These are phyloP conservation scores for Immersiporthe knoxdaviesiana DNA, from an alignment of 2,329 filamentous ascomycete species.

Conservation along the genomic window DNA sequence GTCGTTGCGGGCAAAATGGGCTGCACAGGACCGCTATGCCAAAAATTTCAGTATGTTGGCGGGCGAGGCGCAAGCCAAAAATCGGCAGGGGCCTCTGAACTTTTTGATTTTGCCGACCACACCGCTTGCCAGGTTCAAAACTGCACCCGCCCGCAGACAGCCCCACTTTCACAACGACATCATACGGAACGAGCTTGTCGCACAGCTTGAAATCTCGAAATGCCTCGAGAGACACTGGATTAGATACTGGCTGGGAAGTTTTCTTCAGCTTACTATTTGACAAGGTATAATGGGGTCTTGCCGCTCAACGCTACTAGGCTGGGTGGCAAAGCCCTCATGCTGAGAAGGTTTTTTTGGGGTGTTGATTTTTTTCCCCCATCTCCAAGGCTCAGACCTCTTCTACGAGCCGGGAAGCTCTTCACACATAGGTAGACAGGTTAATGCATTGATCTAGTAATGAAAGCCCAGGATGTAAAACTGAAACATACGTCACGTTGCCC, in stretches of 20 bases:
- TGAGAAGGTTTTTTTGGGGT: neutral
- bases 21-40: neutral
- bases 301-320: neutral
- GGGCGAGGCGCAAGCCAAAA: slow-evolving; percentile 2
- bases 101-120: slow-evolving; percentile 26
- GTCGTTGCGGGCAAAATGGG: neutral
- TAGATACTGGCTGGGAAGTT: neutral
- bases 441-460: neutral
- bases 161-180: slow-evolving; percentile 13
- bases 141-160: neutral
- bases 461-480: neutral
- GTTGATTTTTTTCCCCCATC: neutral
- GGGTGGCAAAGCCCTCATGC: neutral
- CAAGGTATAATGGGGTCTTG: neutral
- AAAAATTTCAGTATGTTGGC: slow-evolving; percentile 19
- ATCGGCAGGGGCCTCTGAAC: slow-evolving; percentile 6
- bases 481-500: neutral
- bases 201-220: slow-evolving; percentile 16
- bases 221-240: neutral
- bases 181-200: slow-evolving; percentile 4
- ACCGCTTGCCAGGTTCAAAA: slow-evolving; percentile 24
- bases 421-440: neutral
- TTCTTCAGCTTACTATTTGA: neutral
- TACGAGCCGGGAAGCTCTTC: neutral
- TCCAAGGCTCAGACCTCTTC: neutral